Base-by-base conservation (phyloP, 768 basidiomycete genomes). In the Kwoniella sp. region DNA sequence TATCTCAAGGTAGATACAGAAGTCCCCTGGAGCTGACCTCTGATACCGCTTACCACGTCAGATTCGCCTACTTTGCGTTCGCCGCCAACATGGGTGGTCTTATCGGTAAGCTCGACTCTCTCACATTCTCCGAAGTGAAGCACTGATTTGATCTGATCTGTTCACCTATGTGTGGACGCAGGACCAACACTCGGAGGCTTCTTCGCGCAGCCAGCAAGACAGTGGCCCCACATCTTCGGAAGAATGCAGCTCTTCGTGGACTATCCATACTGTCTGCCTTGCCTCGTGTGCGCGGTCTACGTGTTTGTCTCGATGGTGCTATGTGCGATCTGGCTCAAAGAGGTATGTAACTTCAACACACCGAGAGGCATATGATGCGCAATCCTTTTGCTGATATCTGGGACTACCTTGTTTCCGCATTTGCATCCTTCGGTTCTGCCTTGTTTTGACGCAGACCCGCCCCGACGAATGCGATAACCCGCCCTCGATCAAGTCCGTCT, bases 11-110 rank as follows among this genome's bases (percentile, higher is more conserved):
- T 23, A 29, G 12, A 20, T 41, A 20, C 26, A 23, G 29, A 2
- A 54, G 22, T 22, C n/a, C n/a, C n/a, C n/a, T n/a, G n/a, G n/a
- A n/a, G 50, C 48, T 59, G 57, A 58, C 34, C 41, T 34, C n/a
- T 22, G n/a, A 41, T 47, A 23, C 22, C 15, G n/a, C n/a, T n/a
- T 53, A 23, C 7, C 7, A 13, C 34, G 34, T 20, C 52, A 68
- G 67, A 2, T 69, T 69, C 51, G 58, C 68, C 11, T 69, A 65
- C 52, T 69, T 69, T 58, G 68, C 68, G 4, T 69, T 69, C 45
- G 68, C 63, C 22, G 63, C 68, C 34, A 69, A 66, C 50, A 65
- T 69, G 52, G 68, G 68, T 20, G 60, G 37, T 26, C 59, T 69
- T 7, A 52, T 69, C 30, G 63, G 62, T 63, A 29, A 55, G 62